Conservation (phyloP, 2,329 filamentous ascomycete genomes). For the Alternaria rosae region DNA sequence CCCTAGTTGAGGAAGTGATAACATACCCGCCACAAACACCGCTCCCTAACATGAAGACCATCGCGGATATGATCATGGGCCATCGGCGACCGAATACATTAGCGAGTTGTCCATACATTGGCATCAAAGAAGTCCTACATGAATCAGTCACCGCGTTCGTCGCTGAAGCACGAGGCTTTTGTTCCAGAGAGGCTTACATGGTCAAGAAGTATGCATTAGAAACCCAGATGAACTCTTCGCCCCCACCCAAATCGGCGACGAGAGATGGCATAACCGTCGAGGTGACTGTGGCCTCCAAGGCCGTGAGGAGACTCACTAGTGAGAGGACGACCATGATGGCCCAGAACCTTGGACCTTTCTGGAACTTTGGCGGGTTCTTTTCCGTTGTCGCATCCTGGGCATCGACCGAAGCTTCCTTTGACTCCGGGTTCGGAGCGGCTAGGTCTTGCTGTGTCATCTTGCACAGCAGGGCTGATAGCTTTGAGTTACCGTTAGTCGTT, state of each 20-base stretch:
- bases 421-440: not conserved
- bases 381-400: not conserved
- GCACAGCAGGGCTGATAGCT: too few species aligned
- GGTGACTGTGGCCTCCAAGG: not conserved
- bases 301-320: not conserved
- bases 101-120: not conserved
- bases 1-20: too few species aligned
- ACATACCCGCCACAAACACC: not conserved
- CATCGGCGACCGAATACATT: not conserved
- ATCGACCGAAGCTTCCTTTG: not conserved
- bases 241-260: not conserved
- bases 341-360: not conserved
- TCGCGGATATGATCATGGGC: not conserved
- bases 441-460: not conserved
- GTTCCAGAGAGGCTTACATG: not conserved
- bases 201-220: not conserved
- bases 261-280: not conserved
- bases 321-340: not conserved
- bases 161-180: not conserved
- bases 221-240: not conserved
- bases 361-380: not conserved
- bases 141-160: too few species aligned
- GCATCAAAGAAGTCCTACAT: not conserved
- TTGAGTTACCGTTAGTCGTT: too few species aligned
- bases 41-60: not conserved